Base-by-base conservation (phyloP, 805 yeast genomes). In the Lipomyces orientalis region DNA sequence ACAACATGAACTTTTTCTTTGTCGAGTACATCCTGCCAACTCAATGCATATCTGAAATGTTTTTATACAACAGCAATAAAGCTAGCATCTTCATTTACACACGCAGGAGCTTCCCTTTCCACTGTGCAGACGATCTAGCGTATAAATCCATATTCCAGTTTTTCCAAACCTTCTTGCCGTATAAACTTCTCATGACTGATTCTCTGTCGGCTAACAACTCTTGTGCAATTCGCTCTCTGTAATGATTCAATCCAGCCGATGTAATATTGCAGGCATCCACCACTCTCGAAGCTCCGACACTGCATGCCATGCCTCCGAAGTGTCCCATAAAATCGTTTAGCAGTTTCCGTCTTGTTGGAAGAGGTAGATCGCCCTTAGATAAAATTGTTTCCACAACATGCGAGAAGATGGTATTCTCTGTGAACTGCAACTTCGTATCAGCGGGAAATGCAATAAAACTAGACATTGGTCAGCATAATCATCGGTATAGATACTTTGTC, bases 111-210 rank as follows among this genome's bases (percentile, higher is more conserved):
- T 62, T 56, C 12, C n/a, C 58, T 39, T 54, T 61, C 71, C 71
- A 65, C 33, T 60, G 60, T 16, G 51, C 65, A 54, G 34, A 39
- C n/a, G 61, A 54, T 16, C 69, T 49, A 34, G 56, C 76, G 74
- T 87, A 94, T 73, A 88, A 79, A 76, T 95, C 98, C 88, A 94
- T 84, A 37, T 85, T 80, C 98, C 98, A 95, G 77, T 94, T 94
- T 77, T 89, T 91, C 98, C 98, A 95, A 1, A 95, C 98, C 73
- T 87, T 84, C 76, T 89, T 86, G 46, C 99, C 99, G 75, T 94
- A 95, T 75, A 97, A 90, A 68, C 88, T 91, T 80, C 95, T 93
- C 56, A 95, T 90, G 68, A 84, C 82, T 51, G 86, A 89, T 52
- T 88, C 84, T 55, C 88, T 84, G 19, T 81, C 83, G 12, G 71